Evolutionary conservation across 176 grass and related monocot species (phyloP).

Genomic region (Carex cristatella): DNA sequence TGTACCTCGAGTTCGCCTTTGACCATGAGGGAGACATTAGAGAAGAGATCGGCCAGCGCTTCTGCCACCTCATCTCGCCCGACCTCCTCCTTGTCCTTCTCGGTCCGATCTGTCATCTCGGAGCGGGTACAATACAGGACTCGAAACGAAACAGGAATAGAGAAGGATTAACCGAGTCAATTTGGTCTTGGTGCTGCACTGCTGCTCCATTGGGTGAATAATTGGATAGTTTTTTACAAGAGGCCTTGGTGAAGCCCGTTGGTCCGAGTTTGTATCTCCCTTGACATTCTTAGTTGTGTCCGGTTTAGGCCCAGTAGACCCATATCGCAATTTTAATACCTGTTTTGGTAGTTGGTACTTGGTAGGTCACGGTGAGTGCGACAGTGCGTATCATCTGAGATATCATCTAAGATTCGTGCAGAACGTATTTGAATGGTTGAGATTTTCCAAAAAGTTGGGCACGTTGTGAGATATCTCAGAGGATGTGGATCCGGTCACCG

Average conservation of each 20-base stretch:
- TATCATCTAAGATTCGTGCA: too few species aligned
- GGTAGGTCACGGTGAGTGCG: too few species aligned
- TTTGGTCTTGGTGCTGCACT: not conserved
- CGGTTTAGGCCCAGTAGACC: not conserved
- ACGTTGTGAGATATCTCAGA: too few species aligned
- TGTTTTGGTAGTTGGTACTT: too few species aligned
- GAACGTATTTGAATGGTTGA: too few species aligned
- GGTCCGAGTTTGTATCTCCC: not conserved
- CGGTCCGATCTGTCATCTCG: conserved; percentile 27
- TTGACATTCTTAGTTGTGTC: not conserved
- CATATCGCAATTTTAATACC: not conserved
- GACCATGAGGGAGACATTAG: conserved; percentile 70
- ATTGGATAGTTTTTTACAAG: not conserved
- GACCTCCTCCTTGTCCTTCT: conserved; percentile 12
- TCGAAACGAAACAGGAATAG: not conserved
- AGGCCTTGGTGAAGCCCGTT: not conserved
- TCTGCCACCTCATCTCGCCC: conserved; percentile 57
- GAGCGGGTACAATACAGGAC: not conserved
- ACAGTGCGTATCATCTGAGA: too few species aligned
- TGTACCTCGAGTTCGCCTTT: conserved; percentile 95
- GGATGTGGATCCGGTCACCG: too few species aligned
- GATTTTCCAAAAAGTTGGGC: too few species aligned
- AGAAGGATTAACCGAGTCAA: not conserved
- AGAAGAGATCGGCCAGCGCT: conserved; percentile 66
- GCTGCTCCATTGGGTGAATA: not conserved